Percentiles rank a stretch among this genome's conserved stretches.
Conservation (phyloP, 805 yeast genomes). For the Tetrapisispora arboricola region DNA sequence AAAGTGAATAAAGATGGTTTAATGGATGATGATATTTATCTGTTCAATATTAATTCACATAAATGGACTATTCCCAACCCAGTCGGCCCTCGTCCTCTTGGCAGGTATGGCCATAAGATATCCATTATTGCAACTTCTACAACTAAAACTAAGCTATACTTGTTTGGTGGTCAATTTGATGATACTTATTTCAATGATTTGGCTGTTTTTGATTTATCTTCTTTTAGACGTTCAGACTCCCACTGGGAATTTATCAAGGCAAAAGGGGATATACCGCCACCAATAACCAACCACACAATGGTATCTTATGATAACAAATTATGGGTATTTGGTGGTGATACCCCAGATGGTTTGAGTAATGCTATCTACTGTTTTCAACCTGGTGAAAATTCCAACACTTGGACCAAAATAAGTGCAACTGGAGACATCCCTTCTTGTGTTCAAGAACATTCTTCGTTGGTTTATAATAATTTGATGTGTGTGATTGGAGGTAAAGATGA, state of each 20-base stretch:
- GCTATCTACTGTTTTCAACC: constrained; percentile 81
- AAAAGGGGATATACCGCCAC: constrained; percentile 44
- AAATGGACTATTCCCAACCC: constrained; percentile 77
- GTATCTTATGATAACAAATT: constrained; percentile 66
- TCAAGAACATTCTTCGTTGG: constrained; percentile 82
- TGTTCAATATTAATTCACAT: constrained; percentile 68
- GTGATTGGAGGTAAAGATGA: constrained; percentile 83
- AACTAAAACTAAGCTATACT: constrained; percentile 50
- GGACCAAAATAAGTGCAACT: constrained; percentile 62
- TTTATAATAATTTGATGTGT: constrained; percentile 68
- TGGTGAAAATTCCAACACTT: constrained; percentile 35
- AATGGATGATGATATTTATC: constrained; percentile 82
- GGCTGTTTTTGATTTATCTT: constrained; percentile 75
- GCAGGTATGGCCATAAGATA: constrained; percentile 90
- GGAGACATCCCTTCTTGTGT: constrained; percentile 60
- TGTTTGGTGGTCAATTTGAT: constrained; percentile 94
- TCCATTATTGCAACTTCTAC: constrained; percentile 60
- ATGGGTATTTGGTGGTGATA: constrained; percentile 89
- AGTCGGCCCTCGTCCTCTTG: constrained; percentile 67
- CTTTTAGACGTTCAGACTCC: constrained; percentile 73
- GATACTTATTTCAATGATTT: constrained; percentile 73
- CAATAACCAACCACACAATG: constrained; percentile 87
- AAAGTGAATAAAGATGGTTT: constrained; percentile 64
- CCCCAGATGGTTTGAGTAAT: constrained; percentile 56
- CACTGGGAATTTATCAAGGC: constrained; percentile 72